Evolutionary conservation across 2,329 filamentous ascomycete genomes (phyloP), one percentile per base, ranked within the genome.

Genomic region (Alternaria postmessia): DNA sequence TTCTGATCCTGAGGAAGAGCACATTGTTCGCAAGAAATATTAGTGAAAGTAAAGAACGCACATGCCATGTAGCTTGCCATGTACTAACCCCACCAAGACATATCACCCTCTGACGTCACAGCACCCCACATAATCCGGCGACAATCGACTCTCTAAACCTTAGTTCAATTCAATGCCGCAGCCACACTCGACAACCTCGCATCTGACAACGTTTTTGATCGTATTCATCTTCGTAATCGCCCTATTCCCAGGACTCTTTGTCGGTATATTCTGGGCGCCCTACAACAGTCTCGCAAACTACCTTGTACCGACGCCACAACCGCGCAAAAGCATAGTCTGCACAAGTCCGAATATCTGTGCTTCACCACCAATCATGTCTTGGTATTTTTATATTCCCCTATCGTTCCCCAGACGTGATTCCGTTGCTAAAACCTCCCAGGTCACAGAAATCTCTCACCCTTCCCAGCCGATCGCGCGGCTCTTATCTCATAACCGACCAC

Each of bases 401-500:
- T 9, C 14, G 3, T 46, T 5, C 7, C 16, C 46, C 22, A 49
- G 2, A 4, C 22, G 20, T 22, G 6, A 7, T 5, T 7, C 20
- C 1, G 14, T 36, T 9, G 30, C 12, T 49, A 7, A 49, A 8
- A n/a, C 1, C 24, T 7, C 3, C n/a, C 55, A 75, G 76, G 74
- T 88, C 86, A 71, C 94, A 97, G 81, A 97, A 95, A 79, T 86
- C 89, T 51, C 89, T 98, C 81, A 87, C 88, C 1, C 89, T 98
- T 14, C 92, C 93, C 51, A 76, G 91, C 20, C 87, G 88, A 75
- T 87, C 89, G 44, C 89, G 94, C 62, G 95, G 95, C 77, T 92
- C 89, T 54, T 97, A 97, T 82, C 91, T 98, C 61, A 86, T 98
- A 72, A 97, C 94, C 51, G 88, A 94, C 77, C 84, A 89, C 53